These are phyloP conservation scores for Microdochium nivale DNA, from an alignment of 2,329 filamentous ascomycete genomes.

Conservation along the genomic window DNA sequence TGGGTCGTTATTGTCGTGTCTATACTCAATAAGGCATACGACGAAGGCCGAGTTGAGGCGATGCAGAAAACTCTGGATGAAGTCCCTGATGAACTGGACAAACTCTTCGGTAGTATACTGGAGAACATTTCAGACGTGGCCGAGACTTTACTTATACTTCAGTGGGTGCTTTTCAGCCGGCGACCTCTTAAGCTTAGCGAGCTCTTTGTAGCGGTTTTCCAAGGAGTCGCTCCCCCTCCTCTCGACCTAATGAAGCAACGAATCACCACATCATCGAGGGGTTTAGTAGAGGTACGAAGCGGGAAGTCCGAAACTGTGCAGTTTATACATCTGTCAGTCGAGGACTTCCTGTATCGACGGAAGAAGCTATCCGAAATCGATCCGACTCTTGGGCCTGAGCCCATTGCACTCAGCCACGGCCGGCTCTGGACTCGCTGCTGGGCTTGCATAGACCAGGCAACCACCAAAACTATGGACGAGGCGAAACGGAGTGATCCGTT, in stretches of 20 bases:
- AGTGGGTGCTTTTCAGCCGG: conserved; percentile 6
- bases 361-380: conserved; percentile 6
- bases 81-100: conserved; percentile 6
- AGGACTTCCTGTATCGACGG: conserved; percentile 7
- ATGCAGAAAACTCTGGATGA: conserved; percentile 2
- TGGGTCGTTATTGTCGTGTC: conserved; percentile 7
- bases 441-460: conserved; percentile 3
- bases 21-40: conserved; percentile 8
- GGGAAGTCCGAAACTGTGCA: conserved; percentile 1
- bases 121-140: conserved; percentile 1
- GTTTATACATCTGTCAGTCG: conserved; percentile 9
- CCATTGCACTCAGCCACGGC: conserved; percentile 3
- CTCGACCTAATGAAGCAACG: conserved; percentile 1
- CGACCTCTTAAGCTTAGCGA: conserved; percentile 1
- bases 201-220: conserved; percentile 5
- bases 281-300: conserved; percentile 6
- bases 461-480: not conserved
- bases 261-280: conserved; percentile 5
- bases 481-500: conserved; percentile 2
- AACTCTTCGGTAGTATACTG: conserved; percentile 5
- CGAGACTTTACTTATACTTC: conserved; percentile 5
- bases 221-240: not conserved
- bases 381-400: conserved; percentile 1
- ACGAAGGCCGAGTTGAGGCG: conserved; percentile 5
- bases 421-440: conserved; percentile 5